phyloP scores from a whole-genome alignment of 2,329 filamentous ascomycete genomes.

The Onygenales sp. region DNA sequence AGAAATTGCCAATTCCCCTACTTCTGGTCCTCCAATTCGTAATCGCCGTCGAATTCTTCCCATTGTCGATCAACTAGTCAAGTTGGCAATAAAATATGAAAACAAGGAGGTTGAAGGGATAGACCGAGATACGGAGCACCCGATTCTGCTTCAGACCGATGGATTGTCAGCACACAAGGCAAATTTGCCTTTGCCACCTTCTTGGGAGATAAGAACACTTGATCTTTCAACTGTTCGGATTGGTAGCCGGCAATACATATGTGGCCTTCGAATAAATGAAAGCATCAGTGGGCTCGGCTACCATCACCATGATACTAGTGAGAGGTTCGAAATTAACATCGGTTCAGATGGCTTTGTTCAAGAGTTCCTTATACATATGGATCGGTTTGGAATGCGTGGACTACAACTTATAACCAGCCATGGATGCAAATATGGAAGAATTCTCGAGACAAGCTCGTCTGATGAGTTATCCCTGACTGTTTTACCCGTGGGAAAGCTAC shows the following conservation, averaged over 20 bases:
- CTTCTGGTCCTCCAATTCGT: not conserved
- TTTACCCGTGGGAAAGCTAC: not conserved
- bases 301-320: not conserved
- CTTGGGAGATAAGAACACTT: not conserved
- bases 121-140: not conserved
- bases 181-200: not conserved
- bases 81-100: not conserved
- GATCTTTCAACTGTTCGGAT: not conserved
- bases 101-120: not conserved
- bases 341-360: not conserved
- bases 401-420: not conserved
- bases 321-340: not conserved
- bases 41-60: constrained; percentile 6
- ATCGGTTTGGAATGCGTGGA: not conserved
- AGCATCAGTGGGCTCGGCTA: not conserved
- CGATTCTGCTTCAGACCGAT: not conserved
- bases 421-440: not conserved
- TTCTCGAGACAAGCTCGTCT: not conserved
- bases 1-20: not conserved
- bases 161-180: not conserved
- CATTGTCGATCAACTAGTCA: not conserved
- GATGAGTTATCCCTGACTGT: not conserved
- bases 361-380: not conserved
- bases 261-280: constrained; percentile 1
- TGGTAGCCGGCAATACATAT: constrained; percentile 2